A percentile compares a stretch with the other conserved stretches of the same genome.
Conservation (phyloP, 2,329 filamentous ascomycete genomes). For the Colletotrichum liaoningense region DNA sequence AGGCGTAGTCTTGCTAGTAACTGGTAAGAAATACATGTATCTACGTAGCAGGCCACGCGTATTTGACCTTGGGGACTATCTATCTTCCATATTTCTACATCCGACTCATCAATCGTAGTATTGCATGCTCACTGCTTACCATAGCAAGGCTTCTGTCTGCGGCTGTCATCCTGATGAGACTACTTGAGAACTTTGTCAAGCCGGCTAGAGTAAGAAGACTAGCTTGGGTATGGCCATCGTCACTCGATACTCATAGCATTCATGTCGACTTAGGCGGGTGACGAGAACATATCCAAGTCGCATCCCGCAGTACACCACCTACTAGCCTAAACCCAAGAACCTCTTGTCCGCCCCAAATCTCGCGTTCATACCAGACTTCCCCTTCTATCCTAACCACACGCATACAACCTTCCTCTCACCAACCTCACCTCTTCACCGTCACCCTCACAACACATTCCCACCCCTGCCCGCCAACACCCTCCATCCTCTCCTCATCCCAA, state of each 20-base stretch:
- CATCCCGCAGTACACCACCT: too few relatives aligned
- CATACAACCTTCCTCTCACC: neutral
- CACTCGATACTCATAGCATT: neutral
- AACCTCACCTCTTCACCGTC: neutral
- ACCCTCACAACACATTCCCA: slow-evolving; percentile 27
- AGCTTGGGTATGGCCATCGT: neutral
- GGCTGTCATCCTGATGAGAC: neutral
- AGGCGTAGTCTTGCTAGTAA: too few relatives aligned
- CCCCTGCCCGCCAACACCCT: slow-evolving; percentile 8
- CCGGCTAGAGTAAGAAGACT: neutral
- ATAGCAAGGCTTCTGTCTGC: too few relatives aligned
- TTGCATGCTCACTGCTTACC: too few relatives aligned
- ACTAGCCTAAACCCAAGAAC: neutral
- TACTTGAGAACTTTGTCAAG: too few relatives aligned
- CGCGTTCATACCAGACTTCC: neutral
- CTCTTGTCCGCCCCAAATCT: neutral
- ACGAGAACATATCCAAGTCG: too few relatives aligned
- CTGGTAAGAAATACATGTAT: too few relatives aligned
- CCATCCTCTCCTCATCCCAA: slow-evolving; percentile 23
- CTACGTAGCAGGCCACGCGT: neutral
- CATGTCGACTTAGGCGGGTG: neutral
- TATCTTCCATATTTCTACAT: neutral
- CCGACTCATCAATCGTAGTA: too few relatives aligned
- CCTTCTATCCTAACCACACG: neutral
- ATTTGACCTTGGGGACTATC: neutral